phyloP scores from a whole-genome alignment of 2,329 filamentous ascomycete genomes.

The Alternaria gaisen region DNA sequence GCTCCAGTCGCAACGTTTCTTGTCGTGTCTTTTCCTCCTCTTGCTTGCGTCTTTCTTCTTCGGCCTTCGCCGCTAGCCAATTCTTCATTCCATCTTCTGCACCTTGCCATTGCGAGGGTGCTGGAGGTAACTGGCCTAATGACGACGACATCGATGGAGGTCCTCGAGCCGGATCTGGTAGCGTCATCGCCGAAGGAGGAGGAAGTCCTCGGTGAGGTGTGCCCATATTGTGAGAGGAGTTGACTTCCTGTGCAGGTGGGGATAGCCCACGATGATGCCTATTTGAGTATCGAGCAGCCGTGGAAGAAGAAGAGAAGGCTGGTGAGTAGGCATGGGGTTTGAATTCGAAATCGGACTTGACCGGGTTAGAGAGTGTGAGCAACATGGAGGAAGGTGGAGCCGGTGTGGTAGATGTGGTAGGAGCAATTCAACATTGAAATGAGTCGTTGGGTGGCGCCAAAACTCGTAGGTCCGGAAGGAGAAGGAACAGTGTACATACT shows the following conservation, averaged over 20 bases:
- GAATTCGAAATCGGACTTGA: constrained; percentile 58
- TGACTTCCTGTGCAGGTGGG: constrained; percentile 53
- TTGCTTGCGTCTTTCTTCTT: constrained; percentile 63
- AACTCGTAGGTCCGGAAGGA: constrained; percentile 42
- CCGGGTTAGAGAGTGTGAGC: constrained; percentile 61
- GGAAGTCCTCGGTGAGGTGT: constrained; percentile 63
- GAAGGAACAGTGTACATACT: constrained; percentile 50
- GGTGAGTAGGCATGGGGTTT: constrained; percentile 61
- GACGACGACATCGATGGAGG: constrained; percentile 47
- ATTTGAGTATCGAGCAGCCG: constrained; percentile 52
- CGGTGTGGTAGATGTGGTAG: constrained; percentile 26
- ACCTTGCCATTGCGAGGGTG: constrained; percentile 59
- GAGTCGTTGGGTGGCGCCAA: constrained; percentile 41
- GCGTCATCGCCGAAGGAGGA: constrained; percentile 62
- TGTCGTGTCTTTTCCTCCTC: constrained; percentile 64
- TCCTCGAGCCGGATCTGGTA: constrained; percentile 57
- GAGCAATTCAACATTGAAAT: constrained; percentile 46
- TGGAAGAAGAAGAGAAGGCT: constrained; percentile 50
- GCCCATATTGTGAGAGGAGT: constrained; percentile 57
- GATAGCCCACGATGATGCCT: constrained; percentile 52
- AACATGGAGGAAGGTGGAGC: constrained; percentile 53
- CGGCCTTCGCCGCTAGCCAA: constrained; percentile 61
- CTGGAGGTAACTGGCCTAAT: constrained; percentile 55
- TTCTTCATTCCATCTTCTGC: constrained; percentile 62
- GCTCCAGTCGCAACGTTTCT: constrained; percentile 59